Evolutionary conservation across 2,329 filamentous ascomycete genomes (phyloP), one percentile per base, ranked within the genome.

Genomic region (Fusarium sambucinum): DNA sequence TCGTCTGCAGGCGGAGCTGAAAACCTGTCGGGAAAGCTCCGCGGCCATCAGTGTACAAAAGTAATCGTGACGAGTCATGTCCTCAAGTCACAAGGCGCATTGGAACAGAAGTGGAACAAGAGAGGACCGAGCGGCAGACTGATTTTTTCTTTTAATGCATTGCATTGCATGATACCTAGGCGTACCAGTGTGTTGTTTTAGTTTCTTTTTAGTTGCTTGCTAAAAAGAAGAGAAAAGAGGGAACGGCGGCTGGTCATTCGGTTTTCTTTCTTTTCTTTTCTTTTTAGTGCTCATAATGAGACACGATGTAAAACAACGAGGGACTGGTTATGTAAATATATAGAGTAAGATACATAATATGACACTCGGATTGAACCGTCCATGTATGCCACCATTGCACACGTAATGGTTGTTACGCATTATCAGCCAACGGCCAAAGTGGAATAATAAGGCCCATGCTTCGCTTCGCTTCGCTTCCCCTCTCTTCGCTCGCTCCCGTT

Each of bases 141-240:
- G 53, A 37, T 57, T 46, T 70, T 61, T 59, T 55, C n/a, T n/a
- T n/a, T 63, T 53, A 55, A 40, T 70, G 53, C 45, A 64, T 55
- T 63, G 53, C 50, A 55, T 57, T 69, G 66, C 66, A 70, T 70
- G 68, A 70, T 70, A 70, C 68, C 68, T 71, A 63, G 67, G 68
- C 67, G 63, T 63, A 57, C 67, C 54, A 64, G 53, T 63, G 48
- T 65, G 30, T 70, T 44, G 57, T 53, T 54, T 52, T 52, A 19
- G 29, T 32, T 51, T 38, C 45, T 45, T 37, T 55, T 55, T 30
- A 19, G 52, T 45, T 58, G 33, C 35, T 63, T 29, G 7, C 35
- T 37, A 45, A 50, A 40, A 38, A 9, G 35, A 38, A 38, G 19
- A 8, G 8, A 59, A 44, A 52, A 69, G 45, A 14, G 52, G 30